Percentiles rank a stretch among this genome's conserved stretches.
Conservation (phyloP, 23 red algal genomes). For the Gracilaria gracilis region DNA sequence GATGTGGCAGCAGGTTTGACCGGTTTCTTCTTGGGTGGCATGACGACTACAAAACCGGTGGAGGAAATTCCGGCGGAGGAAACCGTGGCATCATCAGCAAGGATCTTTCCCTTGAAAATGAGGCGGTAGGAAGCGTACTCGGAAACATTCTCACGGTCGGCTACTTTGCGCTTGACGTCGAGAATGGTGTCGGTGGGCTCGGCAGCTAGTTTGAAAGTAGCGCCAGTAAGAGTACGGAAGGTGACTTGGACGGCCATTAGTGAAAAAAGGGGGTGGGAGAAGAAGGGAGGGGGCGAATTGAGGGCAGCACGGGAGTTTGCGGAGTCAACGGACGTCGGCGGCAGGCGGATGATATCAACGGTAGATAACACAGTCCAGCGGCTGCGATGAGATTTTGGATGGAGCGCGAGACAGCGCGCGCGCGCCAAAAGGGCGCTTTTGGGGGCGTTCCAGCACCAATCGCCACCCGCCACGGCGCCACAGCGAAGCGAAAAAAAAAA, state of each 20-base stretch:
- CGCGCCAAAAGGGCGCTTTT: slow-evolving; percentile 6
- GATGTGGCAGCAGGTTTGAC: slow-evolving; percentile 36
- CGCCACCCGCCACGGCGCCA: neutral
- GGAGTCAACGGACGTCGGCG: neutral
- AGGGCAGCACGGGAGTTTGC: neutral
- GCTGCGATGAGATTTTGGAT: slow-evolving; percentile 15
- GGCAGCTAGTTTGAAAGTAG: slow-evolving; percentile 77
- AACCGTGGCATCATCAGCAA: slow-evolving; percentile 71
- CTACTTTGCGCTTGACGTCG: slow-evolving; percentile 78
- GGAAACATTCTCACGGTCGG: slow-evolving; percentile 51
- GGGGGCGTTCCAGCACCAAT: neutral
- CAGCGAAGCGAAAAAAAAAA: too few species aligned
- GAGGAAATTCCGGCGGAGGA: slow-evolving; percentile 74
- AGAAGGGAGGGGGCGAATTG: neutral
- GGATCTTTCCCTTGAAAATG: slow-evolving; percentile 90
- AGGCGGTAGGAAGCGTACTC: slow-evolving; percentile 71
- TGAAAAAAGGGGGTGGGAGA: neutral
- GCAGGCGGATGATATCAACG: neutral
- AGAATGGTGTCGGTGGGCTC: slow-evolving; percentile 65
- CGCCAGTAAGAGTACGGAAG: slow-evolving; percentile 88
- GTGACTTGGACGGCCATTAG: slow-evolving; percentile 67
- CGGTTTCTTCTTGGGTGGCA: slow-evolving; percentile 83
- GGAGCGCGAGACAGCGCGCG: slow-evolving; percentile 1
- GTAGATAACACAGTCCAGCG: too few species aligned
- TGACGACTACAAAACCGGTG: slow-evolving; percentile 89